Conservation (phyloP, 2,329 filamentous ascomycete genomes). For the Trichoderma sp. region DNA sequence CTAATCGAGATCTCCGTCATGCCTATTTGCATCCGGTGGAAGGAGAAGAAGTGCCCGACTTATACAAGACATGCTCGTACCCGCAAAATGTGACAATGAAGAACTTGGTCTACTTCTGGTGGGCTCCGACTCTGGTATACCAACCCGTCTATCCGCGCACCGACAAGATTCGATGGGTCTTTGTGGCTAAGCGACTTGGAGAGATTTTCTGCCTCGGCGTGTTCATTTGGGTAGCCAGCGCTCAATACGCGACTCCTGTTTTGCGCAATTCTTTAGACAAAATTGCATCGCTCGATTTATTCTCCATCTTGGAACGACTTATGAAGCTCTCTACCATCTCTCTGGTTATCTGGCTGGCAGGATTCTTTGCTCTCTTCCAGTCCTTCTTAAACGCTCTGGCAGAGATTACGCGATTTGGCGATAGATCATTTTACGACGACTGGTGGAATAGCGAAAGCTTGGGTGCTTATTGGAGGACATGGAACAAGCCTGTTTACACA, state of each 20-base stretch:
- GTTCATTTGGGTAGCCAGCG: conserved; percentile 93
- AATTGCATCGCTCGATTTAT: conserved; percentile 76
- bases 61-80: conserved; percentile 84
- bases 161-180: conserved; percentile 77
- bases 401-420: conserved; percentile 85
- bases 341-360: conserved; percentile 93
- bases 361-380: conserved; percentile 96
- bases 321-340: conserved; percentile 96
- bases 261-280: conserved; percentile 87
- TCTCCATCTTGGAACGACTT: conserved; percentile 82
- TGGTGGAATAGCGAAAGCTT: conserved; percentile 96
- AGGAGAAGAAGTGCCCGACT: conserved; percentile 71
- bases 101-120: conserved; percentile 96
- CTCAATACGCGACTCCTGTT: conserved; percentile 90
- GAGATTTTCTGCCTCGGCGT: conserved; percentile 78
- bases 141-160: conserved; percentile 95
- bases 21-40: conserved; percentile 77
- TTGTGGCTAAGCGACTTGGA: conserved; percentile 77
- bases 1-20: conserved; percentile 91
- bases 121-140: conserved; percentile 94
- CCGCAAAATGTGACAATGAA: conserved; percentile 84
- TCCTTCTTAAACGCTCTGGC: conserved; percentile 88
- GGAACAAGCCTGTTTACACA: conserved; percentile 96
- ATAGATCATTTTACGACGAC: conserved; percentile 92
- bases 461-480: conserved; percentile 88